phyloP scores from a whole-genome alignment of 345 rosid species.

The Dovyalis caffra region DNA sequence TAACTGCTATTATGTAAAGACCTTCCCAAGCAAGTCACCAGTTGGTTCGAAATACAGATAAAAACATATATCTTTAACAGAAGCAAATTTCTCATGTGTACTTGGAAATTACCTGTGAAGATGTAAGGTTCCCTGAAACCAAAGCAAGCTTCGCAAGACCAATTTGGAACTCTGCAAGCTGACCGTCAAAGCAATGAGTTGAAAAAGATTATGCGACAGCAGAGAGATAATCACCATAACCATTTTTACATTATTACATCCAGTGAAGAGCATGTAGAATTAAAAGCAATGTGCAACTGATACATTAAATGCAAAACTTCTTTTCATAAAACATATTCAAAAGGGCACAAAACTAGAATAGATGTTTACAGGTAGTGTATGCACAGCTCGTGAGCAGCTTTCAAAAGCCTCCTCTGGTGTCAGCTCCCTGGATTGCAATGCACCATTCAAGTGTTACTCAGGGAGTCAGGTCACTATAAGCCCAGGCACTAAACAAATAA shows the following conservation, averaged over 20 bases:
- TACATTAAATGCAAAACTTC: background rate
- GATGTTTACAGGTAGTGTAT: conserved; percentile 74
- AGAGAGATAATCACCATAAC: background rate
- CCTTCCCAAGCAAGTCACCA: conserved; percentile 1
- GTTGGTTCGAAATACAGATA: background rate
- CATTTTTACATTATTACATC: too few relatives aligned
- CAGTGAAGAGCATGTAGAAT: background rate
- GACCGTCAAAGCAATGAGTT: conserved; percentile 28
- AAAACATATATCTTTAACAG: background rate
- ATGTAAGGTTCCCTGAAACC: conserved; percentile 58
- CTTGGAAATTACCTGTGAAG: conserved; percentile 60
- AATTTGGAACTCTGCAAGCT: conserved; percentile 91
- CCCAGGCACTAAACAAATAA: background rate
- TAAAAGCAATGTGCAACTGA: background rate
- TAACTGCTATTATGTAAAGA: too few relatives aligned
- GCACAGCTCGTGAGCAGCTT: conserved; percentile 88
- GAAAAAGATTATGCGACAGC: background rate
- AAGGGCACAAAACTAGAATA: conserved; percentile 8
- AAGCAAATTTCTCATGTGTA: background rate
- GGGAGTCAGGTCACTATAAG: background rate
- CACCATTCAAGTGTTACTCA: background rate
- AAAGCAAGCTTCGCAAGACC: conserved; percentile 88
- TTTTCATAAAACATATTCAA: background rate
- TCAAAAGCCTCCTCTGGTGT: conserved; percentile 76
- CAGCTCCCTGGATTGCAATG: conserved; percentile 50